These are phyloP conservation scores for Anisodus tanguticus DNA, from an alignment of 257 asterid species.

Conservation along the genomic window DNA sequence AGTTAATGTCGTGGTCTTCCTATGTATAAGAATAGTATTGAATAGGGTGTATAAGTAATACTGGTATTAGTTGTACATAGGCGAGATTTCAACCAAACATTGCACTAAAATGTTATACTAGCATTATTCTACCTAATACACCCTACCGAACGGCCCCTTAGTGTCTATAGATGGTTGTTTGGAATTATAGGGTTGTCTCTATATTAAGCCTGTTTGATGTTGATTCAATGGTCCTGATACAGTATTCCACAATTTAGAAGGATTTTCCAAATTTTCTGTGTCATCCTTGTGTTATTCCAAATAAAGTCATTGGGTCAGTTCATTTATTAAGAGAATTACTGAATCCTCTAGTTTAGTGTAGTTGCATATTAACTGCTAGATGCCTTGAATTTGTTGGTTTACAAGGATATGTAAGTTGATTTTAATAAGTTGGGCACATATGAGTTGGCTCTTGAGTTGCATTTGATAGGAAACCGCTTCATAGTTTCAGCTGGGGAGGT, in stretches of 20 bases:
- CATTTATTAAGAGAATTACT: not conserved
- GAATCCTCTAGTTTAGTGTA: not conserved
- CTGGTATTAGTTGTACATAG: too few relatives aligned
- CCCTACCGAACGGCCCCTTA: not conserved
- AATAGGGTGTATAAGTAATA: too few relatives aligned
- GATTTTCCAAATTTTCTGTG: not conserved
- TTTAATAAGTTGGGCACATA: not conserved
- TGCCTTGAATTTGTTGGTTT: not conserved
- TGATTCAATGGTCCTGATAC: not conserved
- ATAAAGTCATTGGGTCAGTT: not conserved
- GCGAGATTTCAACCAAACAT: too few relatives aligned
- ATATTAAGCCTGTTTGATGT: not conserved
- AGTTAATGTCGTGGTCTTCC: too few relatives aligned
- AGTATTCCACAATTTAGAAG: not conserved
- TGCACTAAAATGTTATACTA: too few relatives aligned
- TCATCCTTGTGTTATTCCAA: not conserved
- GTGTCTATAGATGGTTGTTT: not conserved
- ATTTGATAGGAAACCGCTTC: not conserved
- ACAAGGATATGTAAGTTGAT: constrained; percentile 6
- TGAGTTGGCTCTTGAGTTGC: not conserved
- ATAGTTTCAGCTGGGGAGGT: not conserved
- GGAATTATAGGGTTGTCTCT: not conserved
- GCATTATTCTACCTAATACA: too few relatives aligned
- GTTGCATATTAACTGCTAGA: not conserved
- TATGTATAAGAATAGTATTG: too few relatives aligned